Conservation (phyloP, 192 early-diverging fungal genomes). For the Chytriomyces hyalinus region DNA sequence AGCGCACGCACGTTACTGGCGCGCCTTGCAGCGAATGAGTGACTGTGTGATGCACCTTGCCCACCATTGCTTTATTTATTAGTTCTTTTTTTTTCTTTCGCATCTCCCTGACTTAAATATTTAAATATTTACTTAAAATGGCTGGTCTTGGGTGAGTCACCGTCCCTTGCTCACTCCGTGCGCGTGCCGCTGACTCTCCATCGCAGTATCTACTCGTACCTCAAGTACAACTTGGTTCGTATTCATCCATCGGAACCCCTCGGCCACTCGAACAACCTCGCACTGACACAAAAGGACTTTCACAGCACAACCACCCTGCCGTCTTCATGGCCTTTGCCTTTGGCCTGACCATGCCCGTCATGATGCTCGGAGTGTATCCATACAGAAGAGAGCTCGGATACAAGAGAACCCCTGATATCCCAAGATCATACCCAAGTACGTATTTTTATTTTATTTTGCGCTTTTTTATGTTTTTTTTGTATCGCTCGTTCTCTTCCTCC, state of each 20-base stretch:
- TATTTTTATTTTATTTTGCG: neutral
- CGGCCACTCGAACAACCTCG: neutral
- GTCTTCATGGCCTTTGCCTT: constrained; percentile 48
- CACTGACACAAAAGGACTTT: neutral
- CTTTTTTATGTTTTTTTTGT: neutral
- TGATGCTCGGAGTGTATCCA: constrained; percentile 47
- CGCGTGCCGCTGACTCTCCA: neutral
- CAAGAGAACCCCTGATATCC: constrained; percentile 42
- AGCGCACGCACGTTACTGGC: too few species aligned
- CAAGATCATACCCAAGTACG: constrained; percentile 46
- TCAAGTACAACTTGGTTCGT: constrained; percentile 22
- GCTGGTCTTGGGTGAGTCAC: neutral
- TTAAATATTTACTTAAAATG: neutral
- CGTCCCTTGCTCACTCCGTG: neutral
- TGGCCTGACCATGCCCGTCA: constrained; percentile 34
- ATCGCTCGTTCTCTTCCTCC: neutral
- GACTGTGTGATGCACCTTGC: too few species aligned
- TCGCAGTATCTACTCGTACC: constrained; percentile 14
- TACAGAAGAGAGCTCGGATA: constrained; percentile 47
- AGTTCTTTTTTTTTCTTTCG: too few species aligned
- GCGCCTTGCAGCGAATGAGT: too few species aligned
- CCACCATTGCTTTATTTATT: too few species aligned
- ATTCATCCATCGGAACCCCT: neutral
- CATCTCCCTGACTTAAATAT: too few species aligned
- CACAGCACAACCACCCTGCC: constrained; percentile 49